These are phyloP conservation scores for Phylloporus sp. DNA, from an alignment of 768 basidiomycete genomes.

Conservation along the genomic window DNA sequence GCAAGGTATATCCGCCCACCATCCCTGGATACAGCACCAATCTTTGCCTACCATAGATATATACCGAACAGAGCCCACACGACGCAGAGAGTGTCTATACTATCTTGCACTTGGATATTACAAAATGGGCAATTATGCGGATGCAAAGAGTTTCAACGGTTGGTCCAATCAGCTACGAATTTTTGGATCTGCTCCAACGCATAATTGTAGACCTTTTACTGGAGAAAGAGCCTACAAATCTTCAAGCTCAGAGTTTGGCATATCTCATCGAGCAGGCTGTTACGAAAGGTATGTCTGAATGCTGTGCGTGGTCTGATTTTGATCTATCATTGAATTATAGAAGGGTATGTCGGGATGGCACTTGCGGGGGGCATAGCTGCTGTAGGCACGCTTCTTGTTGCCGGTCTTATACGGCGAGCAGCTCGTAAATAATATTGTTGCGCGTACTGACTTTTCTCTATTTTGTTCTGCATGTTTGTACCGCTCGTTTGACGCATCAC, in stretches of 20 bases:
- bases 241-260: slow-evolving; percentile 85
- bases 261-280: slow-evolving; percentile 86
- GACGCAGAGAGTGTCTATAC: slow-evolving; percentile 92
- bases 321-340: slow-evolving; percentile 37
- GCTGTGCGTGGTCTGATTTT: not conserved
- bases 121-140: slow-evolving; percentile 93
- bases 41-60: slow-evolving; percentile 56
- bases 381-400: slow-evolving; percentile 68
- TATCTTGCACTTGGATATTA: slow-evolving; percentile 96
- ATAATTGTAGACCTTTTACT: slow-evolving; percentile 64
- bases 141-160: slow-evolving; percentile 93
- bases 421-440: slow-evolving; percentile 37
- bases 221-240: slow-evolving; percentile 88
- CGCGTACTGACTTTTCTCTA: slow-evolving; percentile 11
- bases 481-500: slow-evolving; percentile 5
- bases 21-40: slow-evolving; percentile 1
- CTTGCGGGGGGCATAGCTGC: slow-evolving; percentile 89
- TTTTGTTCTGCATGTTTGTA: slow-evolving; percentile 15
- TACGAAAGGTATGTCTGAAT: slow-evolving; percentile 57
- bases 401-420: slow-evolving; percentile 83
- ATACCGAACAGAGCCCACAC: slow-evolving; percentile 80
- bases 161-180: slow-evolving; percentile 23
- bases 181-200: slow-evolving; percentile 1
- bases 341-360: slow-evolving; percentile 99
- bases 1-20: slow-evolving; percentile 56